A percentile compares a stretch with the other conserved stretches of the same genome.
phyloP scores from a whole-genome alignment of 1,284 basidiomycete species.

The Mycena citricolor region DNA sequence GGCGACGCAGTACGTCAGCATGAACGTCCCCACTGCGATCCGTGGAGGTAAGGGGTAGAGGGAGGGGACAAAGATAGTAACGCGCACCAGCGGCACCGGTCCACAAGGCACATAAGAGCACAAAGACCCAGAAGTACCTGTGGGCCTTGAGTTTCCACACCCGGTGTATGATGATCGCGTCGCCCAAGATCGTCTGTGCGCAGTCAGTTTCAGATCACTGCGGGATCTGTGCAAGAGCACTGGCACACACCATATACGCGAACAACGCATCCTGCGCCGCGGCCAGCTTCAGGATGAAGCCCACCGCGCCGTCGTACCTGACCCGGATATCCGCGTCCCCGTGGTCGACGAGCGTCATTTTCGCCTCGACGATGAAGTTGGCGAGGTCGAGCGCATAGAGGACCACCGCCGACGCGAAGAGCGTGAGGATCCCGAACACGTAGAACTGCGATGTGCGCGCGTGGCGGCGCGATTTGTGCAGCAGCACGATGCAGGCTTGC shows the following conservation, averaged over 20 bases:
- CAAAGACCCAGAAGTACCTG: slow-evolving; percentile 4
- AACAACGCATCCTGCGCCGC: slow-evolving; percentile 11
- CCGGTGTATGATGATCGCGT: slow-evolving; percentile 16
- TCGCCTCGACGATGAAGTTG: slow-evolving; percentile 13
- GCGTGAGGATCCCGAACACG: slow-evolving; percentile 2
- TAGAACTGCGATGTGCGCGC: neutral
- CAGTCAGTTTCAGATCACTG: neutral
- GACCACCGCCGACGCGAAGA: slow-evolving; percentile 11
- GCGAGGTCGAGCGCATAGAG: slow-evolving; percentile 15
- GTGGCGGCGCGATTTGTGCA: slow-evolving; percentile 1
- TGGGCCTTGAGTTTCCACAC: slow-evolving; percentile 4
- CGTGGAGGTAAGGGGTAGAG: no score
- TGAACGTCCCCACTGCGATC: slow-evolving; percentile 1
- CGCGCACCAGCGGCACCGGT: slow-evolving; percentile 5
- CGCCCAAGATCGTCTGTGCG: slow-evolving; percentile 11
- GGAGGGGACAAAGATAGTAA: neutral
- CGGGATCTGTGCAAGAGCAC: neutral
- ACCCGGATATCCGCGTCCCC: neutral
- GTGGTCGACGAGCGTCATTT: slow-evolving; percentile 3
- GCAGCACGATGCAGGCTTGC: slow-evolving; percentile 3
- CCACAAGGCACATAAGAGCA: slow-evolving; percentile 1
- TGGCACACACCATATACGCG: slow-evolving; percentile 10
- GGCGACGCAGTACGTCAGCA: slow-evolving; percentile 12
- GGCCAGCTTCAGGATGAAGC: neutral
- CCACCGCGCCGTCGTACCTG: slow-evolving; percentile 1